Conservation (phyloP, 176 grass and related monocot genomes). For the Eremochloa ophiuroides region DNA sequence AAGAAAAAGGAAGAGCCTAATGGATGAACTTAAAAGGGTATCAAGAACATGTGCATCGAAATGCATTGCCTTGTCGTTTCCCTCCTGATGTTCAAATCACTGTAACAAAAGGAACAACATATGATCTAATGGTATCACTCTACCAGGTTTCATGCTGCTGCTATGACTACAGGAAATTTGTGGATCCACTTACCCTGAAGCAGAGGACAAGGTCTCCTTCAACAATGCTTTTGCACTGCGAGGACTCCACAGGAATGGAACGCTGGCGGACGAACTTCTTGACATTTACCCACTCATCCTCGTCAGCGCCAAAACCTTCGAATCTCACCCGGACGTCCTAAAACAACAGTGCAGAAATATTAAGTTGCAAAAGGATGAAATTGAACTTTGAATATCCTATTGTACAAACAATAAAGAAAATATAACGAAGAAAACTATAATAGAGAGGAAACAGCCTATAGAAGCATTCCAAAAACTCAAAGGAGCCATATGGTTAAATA, state of each 20-base stretch:
- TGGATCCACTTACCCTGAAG: constrained; percentile 50
- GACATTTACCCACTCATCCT: constrained; percentile 99
- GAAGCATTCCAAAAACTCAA: constrained; percentile 17
- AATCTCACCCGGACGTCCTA: constrained; percentile 96
- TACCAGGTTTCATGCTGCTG: not conserved
- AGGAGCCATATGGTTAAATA: not conserved
- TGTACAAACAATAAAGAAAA: not conserved
- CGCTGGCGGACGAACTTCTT: constrained; percentile 63
- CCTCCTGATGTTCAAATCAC: constrained; percentile 47
- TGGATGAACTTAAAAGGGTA: not conserved
- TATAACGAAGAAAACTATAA: constrained; percentile 3
- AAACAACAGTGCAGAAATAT: constrained; percentile 17
- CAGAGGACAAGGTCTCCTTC: constrained; percentile 89
- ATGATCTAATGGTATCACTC: not conserved
- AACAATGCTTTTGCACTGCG: constrained; percentile 55
- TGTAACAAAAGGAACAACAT: not conserved
- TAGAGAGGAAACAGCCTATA: not conserved
- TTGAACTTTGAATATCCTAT: not conserved
- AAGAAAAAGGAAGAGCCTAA: not conserved
- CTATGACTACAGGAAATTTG: not conserved
- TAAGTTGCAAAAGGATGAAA: not conserved
- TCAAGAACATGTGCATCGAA: constrained; percentile 48
- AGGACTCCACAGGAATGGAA: constrained; percentile 85
- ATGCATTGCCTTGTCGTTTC: constrained; percentile 63
- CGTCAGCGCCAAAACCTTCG: constrained; percentile 75